Conservation (phyloP, 306 rosid genomes). For the Trifolium repens region DNA sequence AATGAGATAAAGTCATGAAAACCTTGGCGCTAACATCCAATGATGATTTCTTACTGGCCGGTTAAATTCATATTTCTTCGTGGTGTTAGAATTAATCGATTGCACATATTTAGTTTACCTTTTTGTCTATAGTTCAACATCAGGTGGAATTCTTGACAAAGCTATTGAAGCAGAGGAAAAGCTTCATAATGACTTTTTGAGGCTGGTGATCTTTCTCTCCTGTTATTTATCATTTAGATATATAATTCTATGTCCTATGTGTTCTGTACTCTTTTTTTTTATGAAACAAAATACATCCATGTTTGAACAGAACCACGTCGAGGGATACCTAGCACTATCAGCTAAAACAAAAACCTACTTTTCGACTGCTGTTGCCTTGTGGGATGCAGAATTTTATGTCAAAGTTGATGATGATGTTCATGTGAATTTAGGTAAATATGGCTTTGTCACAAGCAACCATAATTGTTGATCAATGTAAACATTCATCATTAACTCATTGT, state of each 20-base stretch:
- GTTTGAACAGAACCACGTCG: conserved; percentile 66
- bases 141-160: conserved; percentile 86
- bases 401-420: conserved; percentile 95
- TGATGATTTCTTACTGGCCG: no score
- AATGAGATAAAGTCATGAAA: no score
- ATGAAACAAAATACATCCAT: conserved; percentile 31
- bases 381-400: conserved; percentile 88
- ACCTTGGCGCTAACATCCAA: no score
- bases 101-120: conserved; percentile 30
- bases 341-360: conserved; percentile 79
- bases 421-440: conserved; percentile 77
- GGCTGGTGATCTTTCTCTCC: conserved; percentile 71
- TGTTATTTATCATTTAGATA: conserved; percentile 33
- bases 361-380: conserved; percentile 73
- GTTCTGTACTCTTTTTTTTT: conserved; percentile 13
- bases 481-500: conserved; percentile 27
- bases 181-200: conserved; percentile 70
- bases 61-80: conserved; percentile 6
- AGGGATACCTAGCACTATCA: conserved; percentile 79
- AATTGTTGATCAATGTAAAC: conserved; percentile 4
- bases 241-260: conserved; percentile 13
- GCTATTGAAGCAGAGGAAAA: conserved; percentile 84
- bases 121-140: conserved; percentile 57
- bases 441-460: background rate
- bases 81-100: conserved; percentile 18